A percentile compares a stretch with the other conserved stretches of the same genome.
Evolutionary conservation across 179 eudicot species (phyloP).

Genomic region (Silene noctiflora): DNA sequence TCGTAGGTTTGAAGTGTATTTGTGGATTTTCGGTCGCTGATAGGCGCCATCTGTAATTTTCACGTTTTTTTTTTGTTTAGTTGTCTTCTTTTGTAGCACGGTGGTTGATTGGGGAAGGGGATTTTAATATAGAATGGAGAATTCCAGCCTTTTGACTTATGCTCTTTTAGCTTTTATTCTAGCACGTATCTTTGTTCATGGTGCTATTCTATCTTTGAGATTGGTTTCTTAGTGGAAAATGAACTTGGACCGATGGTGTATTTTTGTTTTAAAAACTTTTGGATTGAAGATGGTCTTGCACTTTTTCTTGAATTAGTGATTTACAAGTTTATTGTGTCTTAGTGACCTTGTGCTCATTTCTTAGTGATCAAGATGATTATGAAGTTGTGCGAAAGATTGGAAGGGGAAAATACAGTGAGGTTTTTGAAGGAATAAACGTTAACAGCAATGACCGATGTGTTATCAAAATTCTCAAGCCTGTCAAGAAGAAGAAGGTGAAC

Average conservation of each 20-base stretch:
- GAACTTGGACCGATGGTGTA: not conserved
- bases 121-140: not conserved
- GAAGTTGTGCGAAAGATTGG: slow-evolving; percentile 95
- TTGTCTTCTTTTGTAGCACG: not conserved
- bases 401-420: slow-evolving; percentile 94
- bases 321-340: slow-evolving; percentile 13
- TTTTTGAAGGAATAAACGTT: slow-evolving; percentile 84
- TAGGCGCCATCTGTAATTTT: not conserved
- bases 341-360: slow-evolving; percentile 19
- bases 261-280: not conserved
- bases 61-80: not conserved
- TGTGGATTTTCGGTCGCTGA: not conserved
- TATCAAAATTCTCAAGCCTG: slow-evolving; percentile 88
- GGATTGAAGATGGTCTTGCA: not conserved
- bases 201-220: not conserved
- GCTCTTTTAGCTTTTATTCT: not conserved
- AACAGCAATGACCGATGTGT: slow-evolving; percentile 70
- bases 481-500: slow-evolving; percentile 83
- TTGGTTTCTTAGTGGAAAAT: not conserved
- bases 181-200: not conserved
- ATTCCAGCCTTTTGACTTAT: not conserved
- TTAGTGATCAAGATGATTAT: slow-evolving; percentile 89
- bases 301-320: slow-evolving; percentile 10
- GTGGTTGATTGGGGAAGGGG: not conserved
- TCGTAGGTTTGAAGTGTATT: not conserved